Evolutionary conservation across 2,329 filamentous ascomycete genomes (phyloP).

Genomic region (Penicillium sp.): DNA sequence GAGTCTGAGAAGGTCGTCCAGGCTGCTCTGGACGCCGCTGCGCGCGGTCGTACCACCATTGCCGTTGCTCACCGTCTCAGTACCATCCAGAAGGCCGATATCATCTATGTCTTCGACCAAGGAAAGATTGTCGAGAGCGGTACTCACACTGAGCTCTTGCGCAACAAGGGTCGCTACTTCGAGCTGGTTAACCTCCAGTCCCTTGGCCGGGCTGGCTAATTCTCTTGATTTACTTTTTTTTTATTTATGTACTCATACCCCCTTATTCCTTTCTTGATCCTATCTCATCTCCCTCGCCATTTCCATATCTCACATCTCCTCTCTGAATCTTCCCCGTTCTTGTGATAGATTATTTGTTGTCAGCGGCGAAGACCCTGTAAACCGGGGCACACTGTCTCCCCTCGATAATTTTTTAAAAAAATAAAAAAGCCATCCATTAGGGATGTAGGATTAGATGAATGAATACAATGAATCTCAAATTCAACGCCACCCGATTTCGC

Average conservation of each 20-base stretch:
- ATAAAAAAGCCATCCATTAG: not conserved
- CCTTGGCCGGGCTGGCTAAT: conserved; percentile 57
- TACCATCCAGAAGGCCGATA: conserved; percentile 90
- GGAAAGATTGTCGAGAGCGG: conserved; percentile 83
- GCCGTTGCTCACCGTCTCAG: conserved; percentile 88
- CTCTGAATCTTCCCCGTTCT: not conserved
- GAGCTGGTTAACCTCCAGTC: conserved; percentile 80
- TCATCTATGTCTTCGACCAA: conserved; percentile 95
- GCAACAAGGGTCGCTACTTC: conserved; percentile 67
- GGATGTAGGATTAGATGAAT: conserved; percentile 1
- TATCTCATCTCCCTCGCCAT: not conserved
- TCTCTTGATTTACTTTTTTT: not conserved
- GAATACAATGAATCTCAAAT: conserved; percentile 5
- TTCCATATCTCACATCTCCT: not conserved
- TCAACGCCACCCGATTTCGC: not conserved
- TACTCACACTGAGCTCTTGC: conserved; percentile 71
- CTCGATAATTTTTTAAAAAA: not conserved
- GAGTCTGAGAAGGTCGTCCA: conserved; percentile 58
- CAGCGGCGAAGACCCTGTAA: not conserved
- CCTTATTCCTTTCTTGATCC: not conserved
- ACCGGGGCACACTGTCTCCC: not conserved
- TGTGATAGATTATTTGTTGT: not conserved
- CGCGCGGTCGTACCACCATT: conserved; percentile 83
- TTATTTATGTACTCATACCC: not conserved
- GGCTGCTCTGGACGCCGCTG: conserved; percentile 73